Percentiles rank a stretch among this genome's conserved stretches.
phyloP scores from a whole-genome alignment of 768 basidiomycete species.

The Tremella mesenterica region DNA sequence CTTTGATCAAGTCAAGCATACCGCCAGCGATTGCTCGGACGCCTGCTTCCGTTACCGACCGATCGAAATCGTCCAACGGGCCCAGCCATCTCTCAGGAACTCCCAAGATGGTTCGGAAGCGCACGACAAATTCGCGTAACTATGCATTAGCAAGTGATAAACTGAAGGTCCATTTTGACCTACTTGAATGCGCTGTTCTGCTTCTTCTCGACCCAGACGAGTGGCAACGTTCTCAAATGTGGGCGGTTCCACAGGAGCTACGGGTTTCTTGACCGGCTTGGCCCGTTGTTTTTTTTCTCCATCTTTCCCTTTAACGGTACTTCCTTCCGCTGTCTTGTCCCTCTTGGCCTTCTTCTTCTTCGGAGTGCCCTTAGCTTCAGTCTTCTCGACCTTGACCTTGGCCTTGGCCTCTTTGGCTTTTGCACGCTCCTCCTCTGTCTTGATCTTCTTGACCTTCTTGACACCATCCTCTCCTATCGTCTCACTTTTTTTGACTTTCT shows the following conservation, averaged over 20 bases:
- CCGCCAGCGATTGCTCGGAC: slow-evolving; percentile 28
- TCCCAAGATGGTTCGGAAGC: slow-evolving; percentile 16
- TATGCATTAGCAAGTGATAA: slow-evolving; percentile 3
- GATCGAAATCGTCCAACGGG: slow-evolving; percentile 33
- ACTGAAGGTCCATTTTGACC: background rate
- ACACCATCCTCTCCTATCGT: background rate
- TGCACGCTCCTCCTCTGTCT: background rate
- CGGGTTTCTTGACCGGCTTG: slow-evolving; percentile 4
- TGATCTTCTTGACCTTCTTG: background rate
- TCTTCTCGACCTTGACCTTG: slow-evolving; percentile 2
- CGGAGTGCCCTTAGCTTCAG: background rate
- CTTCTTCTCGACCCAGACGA: slow-evolving; percentile 16
- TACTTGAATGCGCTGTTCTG: slow-evolving; percentile 24
- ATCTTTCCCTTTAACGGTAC: background rate
- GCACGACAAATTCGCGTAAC: slow-evolving; percentile 29
- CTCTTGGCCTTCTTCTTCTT: background rate
- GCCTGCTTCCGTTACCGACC: slow-evolving; percentile 29
- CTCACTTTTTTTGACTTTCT: background rate
- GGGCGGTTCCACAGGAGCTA: slow-evolving; percentile 13
- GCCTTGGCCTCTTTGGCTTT: background rate
- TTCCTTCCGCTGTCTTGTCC: background rate
- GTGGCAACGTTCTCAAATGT: slow-evolving; percentile 29
- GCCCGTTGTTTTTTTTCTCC: slow-evolving; percentile 1
- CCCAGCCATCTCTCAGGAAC: slow-evolving; percentile 23
- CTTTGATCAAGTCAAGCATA: slow-evolving; percentile 27